phyloP scores from a whole-genome alignment of 1,284 basidiomycete species.

The Trichosporon asahii region DNA sequence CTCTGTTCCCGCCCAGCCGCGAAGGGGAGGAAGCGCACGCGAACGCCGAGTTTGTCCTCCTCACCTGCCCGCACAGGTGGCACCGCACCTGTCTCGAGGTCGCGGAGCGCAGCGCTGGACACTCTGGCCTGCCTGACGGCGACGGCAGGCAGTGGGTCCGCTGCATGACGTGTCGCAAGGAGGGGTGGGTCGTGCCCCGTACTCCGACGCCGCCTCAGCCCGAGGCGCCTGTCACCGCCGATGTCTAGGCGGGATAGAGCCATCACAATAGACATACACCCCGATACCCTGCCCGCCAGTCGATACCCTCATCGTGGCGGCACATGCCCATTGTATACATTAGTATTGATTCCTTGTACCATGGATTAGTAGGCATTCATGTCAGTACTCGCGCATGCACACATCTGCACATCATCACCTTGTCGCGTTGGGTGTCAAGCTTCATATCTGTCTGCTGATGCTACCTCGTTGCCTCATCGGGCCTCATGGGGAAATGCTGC shows the following conservation, averaged over 20 bases:
- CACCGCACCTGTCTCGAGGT: slow-evolving; percentile 40
- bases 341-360: background rate
- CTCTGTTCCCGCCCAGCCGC: slow-evolving; percentile 10
- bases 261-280: background rate
- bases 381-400: background rate
- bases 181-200: slow-evolving; percentile 37
- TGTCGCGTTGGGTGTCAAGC: background rate
- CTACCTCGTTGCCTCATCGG: background rate
- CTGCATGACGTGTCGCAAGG: slow-evolving; percentile 43
- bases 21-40: slow-evolving; percentile 9
- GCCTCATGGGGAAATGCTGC: background rate
- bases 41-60: slow-evolving; percentile 25
- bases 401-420: background rate
- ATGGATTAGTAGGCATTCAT: background rate
- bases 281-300: background rate
- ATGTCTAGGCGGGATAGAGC: background rate
- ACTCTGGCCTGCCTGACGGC: slow-evolving; percentile 10
- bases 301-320: background rate
- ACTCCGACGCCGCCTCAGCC: background rate
- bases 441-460: slow-evolving; percentile 3
- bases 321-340: background rate
- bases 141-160: slow-evolving; percentile 37
- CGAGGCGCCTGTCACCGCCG: background rate
- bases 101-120: slow-evolving; percentile 33
- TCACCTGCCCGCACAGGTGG: slow-evolving; percentile 41